Evolutionary conservation across 306 rosid species (phyloP), one percentile per base, ranked within the genome.

Genomic region (Macrotyloma uniflorum): DNA sequence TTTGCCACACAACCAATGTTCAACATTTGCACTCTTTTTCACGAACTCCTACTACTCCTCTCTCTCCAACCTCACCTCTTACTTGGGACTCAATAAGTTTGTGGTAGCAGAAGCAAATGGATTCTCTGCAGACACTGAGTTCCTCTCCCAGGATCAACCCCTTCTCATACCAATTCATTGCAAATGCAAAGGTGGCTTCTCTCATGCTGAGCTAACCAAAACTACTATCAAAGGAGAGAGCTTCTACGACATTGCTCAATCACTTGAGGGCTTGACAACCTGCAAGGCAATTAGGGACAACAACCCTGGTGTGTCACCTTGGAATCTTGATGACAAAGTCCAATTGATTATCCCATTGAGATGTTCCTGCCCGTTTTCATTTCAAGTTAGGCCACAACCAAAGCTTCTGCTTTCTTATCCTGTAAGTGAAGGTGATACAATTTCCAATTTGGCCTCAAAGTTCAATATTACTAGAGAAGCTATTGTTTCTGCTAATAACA

Each of bases 161-260:
- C 83, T 95, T 77, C 42, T 91, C 46, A 86, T 95, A 62, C 98
- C 97, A 23, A 89, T 95, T 75, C 78, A 87, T 22, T 94, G 98
- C 62, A 84, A 78, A 10, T 95, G 97, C 89, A 88, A 50, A 45
- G 79, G 71, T 30, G 86, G 91, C 8, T 66, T 83, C 77, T 94
- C 81, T 59, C 67, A 24, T 23, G 93, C 95, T 45, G 89, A 84
- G 7, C 30, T 91, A 12, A 87, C 86, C 8, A 95, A 85, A 79
- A 89, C 76, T 5, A 36, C 85, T 58, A 74, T 77, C 33, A 81
- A 85, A 67, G 98, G 98, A 0, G 98, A 92, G 86, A 92, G 83
- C 83, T 89, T 95, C 66, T 76, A 78, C 70, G 86, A 28, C 67
- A 92, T 92, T 82, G 85, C 90, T 76, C 67, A 87, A 40, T 85